Evolutionary conservation across 139 green algal species (phyloP), one percentile per base, ranked within the genome.

Genomic region (Helicosporidium sp.): DNA sequence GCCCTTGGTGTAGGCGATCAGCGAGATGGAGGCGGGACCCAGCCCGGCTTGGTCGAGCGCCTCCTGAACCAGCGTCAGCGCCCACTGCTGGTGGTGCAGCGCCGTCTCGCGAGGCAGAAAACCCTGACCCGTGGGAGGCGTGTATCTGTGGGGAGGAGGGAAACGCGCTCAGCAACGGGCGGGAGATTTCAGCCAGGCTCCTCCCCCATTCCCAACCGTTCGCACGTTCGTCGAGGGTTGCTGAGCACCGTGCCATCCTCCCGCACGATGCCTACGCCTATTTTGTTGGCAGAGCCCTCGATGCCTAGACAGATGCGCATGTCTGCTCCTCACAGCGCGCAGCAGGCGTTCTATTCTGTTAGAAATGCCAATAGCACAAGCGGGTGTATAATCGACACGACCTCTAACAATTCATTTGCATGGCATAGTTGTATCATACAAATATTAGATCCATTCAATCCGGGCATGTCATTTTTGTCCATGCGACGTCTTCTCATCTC

Each of bases 261-360:
- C 1, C 45, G 42, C 0, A 88, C 79, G 12, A 94, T 75, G 31
- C 83, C 83, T 18, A 94, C 70, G 10, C 75, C 83, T 19, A 91
- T 65, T 54, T 94, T 94, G 54, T 94, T 94, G 24, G 83, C 83
- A 6, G 65, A 82, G 16, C 83, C 83, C 57, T 93, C 83, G 18
- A 93, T 79, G 19, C 81, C 82, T 2, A 93, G 52, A 2, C 33
- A 51, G 6, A 75, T 19, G 13, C 7, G 12, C 39, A 23, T 44
- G 39, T 7, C 39, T 23, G 39, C 15, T 44, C 39, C 34, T 15
- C 34, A 12, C 15, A 12, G 12, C 12, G 15, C 34, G 12, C 12
- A 12, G 15, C 34, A 40, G 12, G n/a, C n/a, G n/a, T n/a, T n/a
- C n/a, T n/a, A n/a, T n/a, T n/a, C n/a, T n/a, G n/a, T n/a, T n/a